These are phyloP conservation scores for Nakaseomyces nivariensis DNA, from an alignment of 1,139 yeast genomes.

Conservation along the genomic window DNA sequence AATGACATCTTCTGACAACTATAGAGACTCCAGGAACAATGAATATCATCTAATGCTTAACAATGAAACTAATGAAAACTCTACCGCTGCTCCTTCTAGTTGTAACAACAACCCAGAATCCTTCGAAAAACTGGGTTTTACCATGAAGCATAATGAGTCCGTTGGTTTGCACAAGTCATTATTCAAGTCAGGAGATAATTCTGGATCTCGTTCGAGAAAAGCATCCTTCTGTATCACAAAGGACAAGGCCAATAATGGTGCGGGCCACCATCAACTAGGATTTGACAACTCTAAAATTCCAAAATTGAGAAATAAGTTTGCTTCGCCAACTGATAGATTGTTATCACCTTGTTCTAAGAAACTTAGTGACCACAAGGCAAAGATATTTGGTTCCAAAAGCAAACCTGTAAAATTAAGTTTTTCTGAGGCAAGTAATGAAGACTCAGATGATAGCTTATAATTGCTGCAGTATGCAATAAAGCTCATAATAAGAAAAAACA, in stretches of 20 bases:
- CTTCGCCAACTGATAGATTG: conserved; percentile 50
- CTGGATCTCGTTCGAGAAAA: neutral
- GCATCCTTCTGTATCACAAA: neutral
- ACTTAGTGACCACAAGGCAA: conserved; percentile 38
- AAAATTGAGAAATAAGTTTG: conserved; percentile 29
- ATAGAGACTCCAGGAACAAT: neutral
- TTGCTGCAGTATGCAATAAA: neutral
- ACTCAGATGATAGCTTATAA: neutral
- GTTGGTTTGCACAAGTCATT: neutral
- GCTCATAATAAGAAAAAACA: too few relatives aligned
- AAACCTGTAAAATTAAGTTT: conserved; percentile 26
- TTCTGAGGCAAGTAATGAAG: neutral
- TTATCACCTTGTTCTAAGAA: conserved; percentile 51
- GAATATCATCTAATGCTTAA: neutral
- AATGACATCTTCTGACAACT: neutral
- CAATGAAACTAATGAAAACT: neutral
- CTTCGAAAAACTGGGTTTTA: too few relatives aligned
- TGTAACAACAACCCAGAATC: neutral
- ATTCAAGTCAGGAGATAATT: neutral
- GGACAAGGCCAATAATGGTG: neutral
- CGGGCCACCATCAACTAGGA: neutral
- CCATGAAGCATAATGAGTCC: neutral
- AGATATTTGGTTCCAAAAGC: conserved; percentile 20
- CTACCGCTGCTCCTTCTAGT: too few relatives aligned
- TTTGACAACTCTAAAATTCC: neutral